Base-by-base conservation (phyloP, 306 rosid species). In the Leucaena leucocephala region DNA sequence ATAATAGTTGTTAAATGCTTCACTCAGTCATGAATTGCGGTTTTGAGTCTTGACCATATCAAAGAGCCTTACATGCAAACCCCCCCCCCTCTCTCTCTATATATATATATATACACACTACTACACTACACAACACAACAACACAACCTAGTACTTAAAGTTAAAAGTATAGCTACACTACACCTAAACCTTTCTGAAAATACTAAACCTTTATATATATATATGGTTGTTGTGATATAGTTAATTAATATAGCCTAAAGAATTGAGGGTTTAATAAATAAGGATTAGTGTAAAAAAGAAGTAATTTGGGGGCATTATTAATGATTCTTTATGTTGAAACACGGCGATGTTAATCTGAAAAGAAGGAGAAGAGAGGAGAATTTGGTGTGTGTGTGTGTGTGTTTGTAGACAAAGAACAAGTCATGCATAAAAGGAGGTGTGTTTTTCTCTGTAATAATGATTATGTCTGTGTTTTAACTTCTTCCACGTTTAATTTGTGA, bases 1-100 rank as follows among this genome's bases (percentile, higher is more conserved):
- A 74, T 82, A 82, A 55, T 76, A 72, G 64, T 76, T 70, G 61
- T 82, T 59, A 76, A 77, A 71, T 79, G 16, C 50, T 8, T 17
- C 8, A 76, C 27, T 27, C 27, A 27, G 27, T 27, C 82, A 76
- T 59, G 75, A 49, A 80, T 76, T 76, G n/a, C 74, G 67, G 76
- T 79, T 79, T 27, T 27, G 27, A 27, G 27, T 27, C 75, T 79
- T 82, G 86, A 82, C 74, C 76, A 2, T 8, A 59, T 42, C 58
- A 40, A 45, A 27, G 27, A 27, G 67, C 34, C 48, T 63, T 63
- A 64, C 34, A 39, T 39, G 71, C 49, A 64, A 66, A 8, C 49
- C 27, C 27, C 27, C n/a, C n/a, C n/a, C n/a, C n/a, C n/a, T n/a
- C n/a, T n/a, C n/a, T n/a, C n/a, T n/a, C n/a, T n/a, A n/a, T n/a